A percentile compares a stretch with the other conserved stretches of the same genome.
These are phyloP conservation scores for Polytolypa hystricis DNA, from an alignment of 2,329 filamentous ascomycete genomes.

Conservation along the genomic window DNA sequence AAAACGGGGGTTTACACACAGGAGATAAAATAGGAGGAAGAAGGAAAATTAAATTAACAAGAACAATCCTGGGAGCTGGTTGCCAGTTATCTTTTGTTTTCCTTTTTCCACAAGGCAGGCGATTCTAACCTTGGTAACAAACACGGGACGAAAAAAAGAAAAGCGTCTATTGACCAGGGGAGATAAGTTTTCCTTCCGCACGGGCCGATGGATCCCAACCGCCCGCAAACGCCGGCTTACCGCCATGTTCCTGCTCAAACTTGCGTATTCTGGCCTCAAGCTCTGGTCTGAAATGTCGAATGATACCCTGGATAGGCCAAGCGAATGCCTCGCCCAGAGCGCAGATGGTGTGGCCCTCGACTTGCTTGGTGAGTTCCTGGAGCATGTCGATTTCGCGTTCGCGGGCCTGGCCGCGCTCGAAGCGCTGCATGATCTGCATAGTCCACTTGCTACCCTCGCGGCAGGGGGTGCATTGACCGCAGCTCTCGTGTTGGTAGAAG, in stretches of 20 bases:
- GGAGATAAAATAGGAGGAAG: too few species aligned
- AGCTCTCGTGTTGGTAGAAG: slow-evolving; percentile 98
- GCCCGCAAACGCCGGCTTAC: slow-evolving; percentile 61
- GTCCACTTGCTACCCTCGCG: slow-evolving; percentile 99
- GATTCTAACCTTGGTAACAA: neutral
- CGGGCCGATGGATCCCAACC: slow-evolving; percentile 71
- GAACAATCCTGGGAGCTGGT: too few species aligned
- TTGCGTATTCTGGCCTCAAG: slow-evolving; percentile 82
- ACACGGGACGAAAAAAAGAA: neutral
- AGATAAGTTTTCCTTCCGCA: slow-evolving; percentile 70
- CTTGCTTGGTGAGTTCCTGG: slow-evolving; percentile 97
- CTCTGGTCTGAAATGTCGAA: slow-evolving; percentile 95
- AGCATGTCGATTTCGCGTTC: slow-evolving; percentile 98
- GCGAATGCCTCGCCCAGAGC: slow-evolving; percentile 95
- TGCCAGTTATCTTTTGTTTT: neutral
- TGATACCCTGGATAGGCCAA: slow-evolving; percentile 96
- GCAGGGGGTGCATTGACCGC: slow-evolving; percentile 98
- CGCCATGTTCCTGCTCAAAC: slow-evolving; percentile 61
- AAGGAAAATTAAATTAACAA: too few species aligned
- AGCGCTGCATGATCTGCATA: slow-evolving; percentile 95
- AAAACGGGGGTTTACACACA: too few species aligned
- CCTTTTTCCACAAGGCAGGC: too few species aligned
- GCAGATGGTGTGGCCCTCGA: slow-evolving; percentile 98
- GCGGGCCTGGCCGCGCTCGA: slow-evolving; percentile 80
- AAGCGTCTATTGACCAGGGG: slow-evolving; percentile 67